Conservation (phyloP, 2,329 filamentous ascomycete species). For the Aspergillus sojae region DNA sequence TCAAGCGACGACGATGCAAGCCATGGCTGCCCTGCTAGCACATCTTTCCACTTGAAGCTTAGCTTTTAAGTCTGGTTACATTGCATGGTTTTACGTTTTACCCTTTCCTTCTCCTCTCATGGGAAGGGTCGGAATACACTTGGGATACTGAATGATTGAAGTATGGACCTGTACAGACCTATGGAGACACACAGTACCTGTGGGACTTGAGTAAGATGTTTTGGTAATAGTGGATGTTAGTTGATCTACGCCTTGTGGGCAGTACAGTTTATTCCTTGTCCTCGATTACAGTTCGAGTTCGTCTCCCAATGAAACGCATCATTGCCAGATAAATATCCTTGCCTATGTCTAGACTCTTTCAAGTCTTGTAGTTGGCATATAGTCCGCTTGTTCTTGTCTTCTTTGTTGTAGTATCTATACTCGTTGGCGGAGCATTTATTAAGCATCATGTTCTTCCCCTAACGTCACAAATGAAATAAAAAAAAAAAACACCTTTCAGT, state of each 20-base stretch:
- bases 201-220: background rate
- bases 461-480: no score
- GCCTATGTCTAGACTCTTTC: no score
- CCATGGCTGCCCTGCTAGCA: conserved; percentile 31
- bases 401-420: no score
- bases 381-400: no score
- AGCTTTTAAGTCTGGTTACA: background rate
- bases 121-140: background rate
- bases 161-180: background rate
- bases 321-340: no score
- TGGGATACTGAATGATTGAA: background rate
- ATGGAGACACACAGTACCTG: background rate
- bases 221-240: background rate
- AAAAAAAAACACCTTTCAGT: no score
- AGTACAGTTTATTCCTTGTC: background rate
- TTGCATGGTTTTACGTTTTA: no score
- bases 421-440: no score
- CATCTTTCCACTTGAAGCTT: conserved; percentile 30
- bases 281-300: background rate
- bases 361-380: no score
- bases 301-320: no score
- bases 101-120: background rate
- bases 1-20: conserved; percentile 38
- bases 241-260: background rate
- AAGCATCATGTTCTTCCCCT: no score